phyloP scores from a whole-genome alignment of 2,329 filamentous ascomycete species.

The Furcasterigmium furcatum region DNA sequence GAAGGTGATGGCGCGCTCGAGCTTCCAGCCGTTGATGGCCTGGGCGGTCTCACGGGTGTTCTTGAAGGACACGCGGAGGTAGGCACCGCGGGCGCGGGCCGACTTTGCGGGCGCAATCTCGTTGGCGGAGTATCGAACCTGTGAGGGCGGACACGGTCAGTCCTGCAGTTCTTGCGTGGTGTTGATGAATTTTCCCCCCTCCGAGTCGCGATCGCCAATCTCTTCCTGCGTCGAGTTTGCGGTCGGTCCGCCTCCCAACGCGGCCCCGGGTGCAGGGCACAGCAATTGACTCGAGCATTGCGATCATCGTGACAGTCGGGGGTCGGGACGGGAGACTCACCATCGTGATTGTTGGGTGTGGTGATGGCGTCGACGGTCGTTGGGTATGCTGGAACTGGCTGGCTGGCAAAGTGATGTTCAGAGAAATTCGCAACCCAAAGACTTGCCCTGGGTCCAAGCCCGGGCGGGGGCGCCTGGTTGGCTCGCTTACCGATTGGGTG shows the following conservation, averaged over 20 bases:
- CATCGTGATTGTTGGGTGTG: conserved; percentile 54
- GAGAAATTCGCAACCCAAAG: conserved; percentile 45
- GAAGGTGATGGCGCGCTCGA: conserved; percentile 91
- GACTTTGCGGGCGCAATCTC: conserved; percentile 87
- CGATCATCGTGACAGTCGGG: no score
- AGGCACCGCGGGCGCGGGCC: conserved; percentile 96
- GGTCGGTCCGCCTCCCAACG: not conserved
- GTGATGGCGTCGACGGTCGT: conserved; percentile 52
- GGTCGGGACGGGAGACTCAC: conserved; percentile 35
- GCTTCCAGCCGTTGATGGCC: conserved; percentile 99
- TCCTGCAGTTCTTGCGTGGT: conserved; percentile 1
- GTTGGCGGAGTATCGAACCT: conserved; percentile 96
- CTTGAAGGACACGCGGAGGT: conserved; percentile 99
- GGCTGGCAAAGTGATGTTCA: conserved; percentile 22
- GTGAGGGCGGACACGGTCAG: conserved; percentile 16
- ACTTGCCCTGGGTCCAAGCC: conserved; percentile 17
- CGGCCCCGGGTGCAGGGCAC: no score
- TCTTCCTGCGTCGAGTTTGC: conserved; percentile 16
- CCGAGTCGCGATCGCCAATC: not conserved
- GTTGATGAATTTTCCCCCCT: not conserved
- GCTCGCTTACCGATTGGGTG: conserved; percentile 40
- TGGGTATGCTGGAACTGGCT: conserved; percentile 38
- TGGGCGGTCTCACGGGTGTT: conserved; percentile 99
- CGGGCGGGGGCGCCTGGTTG: conserved; percentile 24
- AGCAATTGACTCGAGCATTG: no score